Base-by-base conservation (phyloP, 2,329 filamentous ascomycete species). In the Neonectria magnoliae region DNA sequence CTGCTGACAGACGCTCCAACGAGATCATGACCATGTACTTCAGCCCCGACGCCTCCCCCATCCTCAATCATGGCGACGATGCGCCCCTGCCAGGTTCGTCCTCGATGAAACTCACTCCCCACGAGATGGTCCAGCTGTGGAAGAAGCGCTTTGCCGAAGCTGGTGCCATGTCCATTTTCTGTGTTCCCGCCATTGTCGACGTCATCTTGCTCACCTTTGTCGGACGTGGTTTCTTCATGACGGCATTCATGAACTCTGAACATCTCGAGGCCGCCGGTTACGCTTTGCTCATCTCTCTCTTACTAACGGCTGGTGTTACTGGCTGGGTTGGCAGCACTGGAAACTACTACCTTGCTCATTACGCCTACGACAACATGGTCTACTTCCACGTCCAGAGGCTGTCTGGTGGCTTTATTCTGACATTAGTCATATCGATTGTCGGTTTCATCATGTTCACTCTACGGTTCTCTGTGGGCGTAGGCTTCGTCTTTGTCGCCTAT, bases 11-110 rank as follows among this genome's bases (percentile, higher is more conserved):
- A 48, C 51, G 38, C 22, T 41, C 44, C n/a, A 68, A 69, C 20
- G 68, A 69, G 52, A 69, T 69, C 22, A 69, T 69, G 66, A 69
- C 68, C 22, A 69, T 69, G 68, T 69, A 69, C 27, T 64, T 67
- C 27, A 53, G 57, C 9, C 66, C 68, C 13, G 66, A 69, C n/a
- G 38, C 56, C 1, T 54, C 57, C 1, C 38, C 38, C 2, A 44
- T 11, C 4, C 25, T 25, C 13, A 52, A 68, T 11, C 20, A 29
- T 18, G 38, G 18, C 2, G 20, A 27, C 13, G 29, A 41, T n/a
- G 11, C 31, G 1, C 44, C 53, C 3, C 8, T 27, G 9, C 14
- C 25, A 41, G 29, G 29, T 29, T 18, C 48, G 47, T 3, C 14
- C 9, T 31, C 16, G 16, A 41, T 52, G 29, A 64, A 51, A 27